Percentiles rank a stretch among this genome's conserved stretches.
These are phyloP conservation scores for Mycena crocata DNA, from an alignment of 768 basidiomycete species.

Conservation along the genomic window DNA sequence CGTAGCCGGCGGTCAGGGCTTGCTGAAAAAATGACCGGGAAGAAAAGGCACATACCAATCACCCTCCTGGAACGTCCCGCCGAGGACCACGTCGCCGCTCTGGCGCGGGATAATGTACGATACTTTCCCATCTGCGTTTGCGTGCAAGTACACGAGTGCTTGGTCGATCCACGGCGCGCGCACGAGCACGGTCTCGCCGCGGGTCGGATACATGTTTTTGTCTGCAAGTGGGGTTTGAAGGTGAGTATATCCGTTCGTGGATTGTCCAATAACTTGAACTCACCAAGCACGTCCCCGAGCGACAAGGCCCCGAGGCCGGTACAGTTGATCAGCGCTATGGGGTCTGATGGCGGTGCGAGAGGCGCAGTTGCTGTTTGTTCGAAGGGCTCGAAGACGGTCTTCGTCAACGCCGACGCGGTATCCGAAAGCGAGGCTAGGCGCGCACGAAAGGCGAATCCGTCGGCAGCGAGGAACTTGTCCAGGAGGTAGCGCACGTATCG, in stretches of 20 bases:
- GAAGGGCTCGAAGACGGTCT: slow-evolving; percentile 8
- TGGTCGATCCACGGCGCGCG: slow-evolving; percentile 54
- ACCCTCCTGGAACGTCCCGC: slow-evolving; percentile 25
- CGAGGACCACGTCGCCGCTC: slow-evolving; percentile 26
- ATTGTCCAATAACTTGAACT: neutral
- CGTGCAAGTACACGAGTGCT: slow-evolving; percentile 5
- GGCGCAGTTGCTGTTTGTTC: neutral
- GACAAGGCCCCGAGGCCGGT: slow-evolving; percentile 55
- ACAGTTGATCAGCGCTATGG: slow-evolving; percentile 19
- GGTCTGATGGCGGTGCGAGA: neutral
- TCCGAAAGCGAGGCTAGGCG: too few species aligned
- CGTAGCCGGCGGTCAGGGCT: too few species aligned
- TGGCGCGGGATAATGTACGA: slow-evolving; percentile 25
- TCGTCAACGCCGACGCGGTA: neutral
- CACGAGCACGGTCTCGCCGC: slow-evolving; percentile 71
- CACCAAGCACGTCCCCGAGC: slow-evolving; percentile 69
- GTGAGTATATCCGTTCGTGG: neutral
- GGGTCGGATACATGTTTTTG: slow-evolving; percentile 58
- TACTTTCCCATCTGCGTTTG: slow-evolving; percentile 2
- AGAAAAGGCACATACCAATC: slow-evolving; percentile 14
- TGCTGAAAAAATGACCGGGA: too few species aligned
- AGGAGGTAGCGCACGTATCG: too few species aligned
- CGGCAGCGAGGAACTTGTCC: too few species aligned
- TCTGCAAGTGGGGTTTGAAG: slow-evolving; percentile 13
- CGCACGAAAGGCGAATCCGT: too few species aligned